Conservation (phyloP, 139 green algal species). For the Picochlorum sp. region DNA sequence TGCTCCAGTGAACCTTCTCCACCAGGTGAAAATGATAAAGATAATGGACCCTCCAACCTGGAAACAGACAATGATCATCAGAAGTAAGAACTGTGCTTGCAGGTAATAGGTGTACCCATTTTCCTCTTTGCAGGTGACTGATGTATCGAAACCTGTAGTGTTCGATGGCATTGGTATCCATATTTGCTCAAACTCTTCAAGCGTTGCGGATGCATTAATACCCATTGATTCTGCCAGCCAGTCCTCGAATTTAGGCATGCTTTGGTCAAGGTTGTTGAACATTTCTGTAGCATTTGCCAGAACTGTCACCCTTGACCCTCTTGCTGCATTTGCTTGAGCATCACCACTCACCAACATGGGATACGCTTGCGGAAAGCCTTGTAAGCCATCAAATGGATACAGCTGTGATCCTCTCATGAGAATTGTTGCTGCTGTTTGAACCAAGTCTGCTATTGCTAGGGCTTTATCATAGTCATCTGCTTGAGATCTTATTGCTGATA, state of each 20-base stretch:
- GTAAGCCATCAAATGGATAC: constrained; percentile 15
- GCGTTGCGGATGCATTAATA: constrained; percentile 24
- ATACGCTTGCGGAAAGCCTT: constrained; percentile 6
- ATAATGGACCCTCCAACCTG: constrained; percentile 14
- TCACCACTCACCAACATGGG: constrained; percentile 15
- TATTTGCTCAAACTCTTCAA: constrained; percentile 12
- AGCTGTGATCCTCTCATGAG: constrained; percentile 14
- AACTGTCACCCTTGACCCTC: constrained; percentile 12
- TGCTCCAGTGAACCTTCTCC: constrained; percentile 11
- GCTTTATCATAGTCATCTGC: constrained; percentile 28
- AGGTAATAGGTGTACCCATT: constrained; percentile 18
- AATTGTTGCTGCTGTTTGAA: constrained; percentile 30
- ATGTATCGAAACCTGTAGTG: constrained; percentile 10
- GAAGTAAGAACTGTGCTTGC: constrained; percentile 12
- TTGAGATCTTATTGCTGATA: constrained; percentile 20
- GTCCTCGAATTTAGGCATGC: constrained; percentile 12
- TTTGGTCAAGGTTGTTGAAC: constrained; percentile 13
- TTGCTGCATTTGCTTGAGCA: constrained; percentile 3
- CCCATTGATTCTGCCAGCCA: constrained; percentile 23
- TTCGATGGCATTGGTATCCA: constrained; percentile 13
- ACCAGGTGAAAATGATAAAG: constrained; percentile 13
- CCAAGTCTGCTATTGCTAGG: constrained; percentile 28
- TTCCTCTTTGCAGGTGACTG: constrained; percentile 15
- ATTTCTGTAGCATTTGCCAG: constrained; percentile 18
- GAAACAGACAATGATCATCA: constrained; percentile 12